phyloP scores from a whole-genome alignment of 1,284 basidiomycete species.

The Anthracocystis walkeri region DNA sequence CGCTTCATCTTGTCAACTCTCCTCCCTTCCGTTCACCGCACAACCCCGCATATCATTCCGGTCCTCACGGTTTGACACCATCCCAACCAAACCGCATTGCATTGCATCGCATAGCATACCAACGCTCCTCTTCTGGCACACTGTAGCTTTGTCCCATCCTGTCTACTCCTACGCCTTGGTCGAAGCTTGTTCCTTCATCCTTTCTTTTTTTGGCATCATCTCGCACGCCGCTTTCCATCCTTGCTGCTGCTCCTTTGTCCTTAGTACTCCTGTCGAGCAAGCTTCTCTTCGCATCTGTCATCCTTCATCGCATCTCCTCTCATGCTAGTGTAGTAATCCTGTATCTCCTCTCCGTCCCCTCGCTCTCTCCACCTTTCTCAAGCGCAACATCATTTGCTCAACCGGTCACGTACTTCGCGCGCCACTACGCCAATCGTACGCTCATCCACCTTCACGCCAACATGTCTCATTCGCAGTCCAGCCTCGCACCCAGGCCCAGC shows the following conservation, averaged over 20 bases:
- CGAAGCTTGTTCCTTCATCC: not conserved
- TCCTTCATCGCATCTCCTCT: conserved; percentile 16
- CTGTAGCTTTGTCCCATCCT: not conserved
- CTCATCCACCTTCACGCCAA: not conserved
- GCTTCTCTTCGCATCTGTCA: not conserved
- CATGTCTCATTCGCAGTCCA: conserved; percentile 17
- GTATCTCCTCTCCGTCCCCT: not conserved
- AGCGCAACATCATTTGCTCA: not conserved
- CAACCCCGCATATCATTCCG: not conserved
- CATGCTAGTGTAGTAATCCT: conserved; percentile 3
- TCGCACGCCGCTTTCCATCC: no score
- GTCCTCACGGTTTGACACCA: not conserved
- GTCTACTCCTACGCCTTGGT: not conserved
- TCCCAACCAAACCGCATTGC: conserved; percentile 15
- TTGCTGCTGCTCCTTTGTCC: not conserved
- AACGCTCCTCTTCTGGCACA: conserved; percentile 4
- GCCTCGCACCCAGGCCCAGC: conserved; percentile 27
- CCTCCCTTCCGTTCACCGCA: not conserved
- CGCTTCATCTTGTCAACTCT: conserved; percentile 13
- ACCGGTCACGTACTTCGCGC: not conserved
- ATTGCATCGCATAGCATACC: conserved; percentile 11
- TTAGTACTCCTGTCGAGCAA: not conserved
- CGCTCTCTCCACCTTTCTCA: not conserved
- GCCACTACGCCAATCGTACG: not conserved
- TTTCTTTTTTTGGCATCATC: conserved; percentile 11